A percentile compares a stretch with the other conserved stretches of the same genome.
These are phyloP conservation scores for Gossypium australe DNA, from an alignment of 345 rosid species.

Conservation along the genomic window DNA sequence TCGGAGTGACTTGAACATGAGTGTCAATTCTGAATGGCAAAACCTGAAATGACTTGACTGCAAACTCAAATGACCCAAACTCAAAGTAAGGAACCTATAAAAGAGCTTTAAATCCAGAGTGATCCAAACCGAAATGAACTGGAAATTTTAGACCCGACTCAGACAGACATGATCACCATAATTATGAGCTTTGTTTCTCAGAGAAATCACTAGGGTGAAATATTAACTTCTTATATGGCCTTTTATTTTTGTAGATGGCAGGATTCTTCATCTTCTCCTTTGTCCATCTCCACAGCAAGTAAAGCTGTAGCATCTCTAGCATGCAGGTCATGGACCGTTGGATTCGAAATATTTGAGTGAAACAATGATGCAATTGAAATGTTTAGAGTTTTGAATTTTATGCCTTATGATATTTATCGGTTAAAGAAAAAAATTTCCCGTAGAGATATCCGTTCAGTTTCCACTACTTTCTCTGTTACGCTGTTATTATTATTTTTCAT, in stretches of 20 bases:
- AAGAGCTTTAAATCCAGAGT: too few relatives aligned
- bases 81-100: too few relatives aligned
- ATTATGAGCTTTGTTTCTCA: not conserved
- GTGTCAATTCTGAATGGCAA: too few relatives aligned
- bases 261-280: conserved; percentile 71
- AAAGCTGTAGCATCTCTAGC: not conserved
- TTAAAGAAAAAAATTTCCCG: not conserved
- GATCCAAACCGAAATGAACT: too few relatives aligned
- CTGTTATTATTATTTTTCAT: not conserved
- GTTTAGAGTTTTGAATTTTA: not conserved
- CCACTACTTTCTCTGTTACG: not conserved
- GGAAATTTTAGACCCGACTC: too few relatives aligned
- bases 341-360: not conserved
- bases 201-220: not conserved
- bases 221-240: not conserved
- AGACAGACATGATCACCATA: conserved; percentile 29
- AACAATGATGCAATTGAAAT: not conserved
- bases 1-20: too few relatives aligned
- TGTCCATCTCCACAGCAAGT: conserved; percentile 60
- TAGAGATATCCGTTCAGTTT: not conserved
- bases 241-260: conserved; percentile 49
- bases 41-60: too few relatives aligned
- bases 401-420: not conserved
- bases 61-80: too few relatives aligned
- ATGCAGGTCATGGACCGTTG: not conserved